These are phyloP conservation scores for Backusella luteola DNA, from an alignment of 192 early-diverging fungal genomes.

Conservation along the genomic window DNA sequence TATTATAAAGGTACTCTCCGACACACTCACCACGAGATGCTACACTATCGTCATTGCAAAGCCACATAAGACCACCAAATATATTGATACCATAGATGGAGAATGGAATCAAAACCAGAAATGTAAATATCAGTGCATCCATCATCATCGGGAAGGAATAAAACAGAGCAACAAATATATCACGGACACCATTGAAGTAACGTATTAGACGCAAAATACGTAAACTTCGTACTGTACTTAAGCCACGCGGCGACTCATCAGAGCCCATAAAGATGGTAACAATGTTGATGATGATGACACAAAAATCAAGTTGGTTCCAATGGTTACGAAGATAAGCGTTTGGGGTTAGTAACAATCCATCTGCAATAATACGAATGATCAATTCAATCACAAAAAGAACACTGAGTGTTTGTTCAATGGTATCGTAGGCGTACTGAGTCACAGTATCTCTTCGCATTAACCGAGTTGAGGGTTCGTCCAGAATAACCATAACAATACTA, in stretches of 20 bases:
- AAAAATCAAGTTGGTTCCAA: conserved; percentile 57
- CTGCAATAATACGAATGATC: conserved; percentile 51
- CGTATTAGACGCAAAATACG: conserved; percentile 36
- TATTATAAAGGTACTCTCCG: conserved; percentile 31
- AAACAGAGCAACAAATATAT: conserved; percentile 33
- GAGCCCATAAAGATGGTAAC: conserved; percentile 36
- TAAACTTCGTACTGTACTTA: conserved; percentile 49
- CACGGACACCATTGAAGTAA: conserved; percentile 29
- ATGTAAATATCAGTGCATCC: conserved; percentile 47
- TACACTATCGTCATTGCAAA: conserved; percentile 40
- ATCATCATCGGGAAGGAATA: conserved; percentile 52
- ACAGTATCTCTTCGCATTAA: conserved; percentile 17
- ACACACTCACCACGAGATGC: conserved; percentile 29
- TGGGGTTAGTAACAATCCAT: conserved; percentile 53
- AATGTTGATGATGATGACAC: conserved; percentile 44
- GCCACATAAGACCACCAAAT: conserved; percentile 47
- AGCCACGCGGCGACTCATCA: conserved; percentile 33
- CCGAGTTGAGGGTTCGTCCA: conserved; percentile 35
- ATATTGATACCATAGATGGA: conserved; percentile 52
- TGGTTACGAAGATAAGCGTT: conserved; percentile 46
- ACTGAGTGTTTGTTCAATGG: conserved; percentile 42
- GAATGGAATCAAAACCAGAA: conserved; percentile 53
- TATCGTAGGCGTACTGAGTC: conserved; percentile 14
- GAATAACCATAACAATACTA: conserved; percentile 33
- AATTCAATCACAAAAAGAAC: conserved; percentile 51